Percentiles rank a stretch among this genome's conserved stretches.
These are phyloP conservation scores for Raddia distichophylla DNA, from an alignment of 176 grass and related monocot genomes.

Conservation along the genomic window DNA sequence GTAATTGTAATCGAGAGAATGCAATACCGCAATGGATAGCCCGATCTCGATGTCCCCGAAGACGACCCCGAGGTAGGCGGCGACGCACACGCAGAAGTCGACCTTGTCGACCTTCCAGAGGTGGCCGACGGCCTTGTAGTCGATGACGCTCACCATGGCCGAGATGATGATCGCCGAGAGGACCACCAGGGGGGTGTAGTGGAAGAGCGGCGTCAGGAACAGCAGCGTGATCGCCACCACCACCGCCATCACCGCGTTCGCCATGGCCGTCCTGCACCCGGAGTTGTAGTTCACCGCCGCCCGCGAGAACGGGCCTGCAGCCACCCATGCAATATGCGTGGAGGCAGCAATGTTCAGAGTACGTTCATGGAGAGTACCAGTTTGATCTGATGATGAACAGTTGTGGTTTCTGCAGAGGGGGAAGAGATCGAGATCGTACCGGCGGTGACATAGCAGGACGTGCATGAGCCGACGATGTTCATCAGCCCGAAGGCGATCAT, in stretches of 20 bases:
- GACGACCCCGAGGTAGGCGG: slow-evolving; percentile 59
- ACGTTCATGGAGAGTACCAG: not conserved
- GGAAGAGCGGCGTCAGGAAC: slow-evolving; percentile 62
- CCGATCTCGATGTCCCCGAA: slow-evolving; percentile 54
- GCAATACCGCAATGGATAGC: slow-evolving; percentile 45
- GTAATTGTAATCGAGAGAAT: not conserved
- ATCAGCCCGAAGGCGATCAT: slow-evolving; percentile 65
- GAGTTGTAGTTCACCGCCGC: slow-evolving; percentile 66
- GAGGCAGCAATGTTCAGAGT: not conserved
- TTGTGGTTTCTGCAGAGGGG: not conserved
- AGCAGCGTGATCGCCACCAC: slow-evolving; percentile 55
- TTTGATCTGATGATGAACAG: not conserved
- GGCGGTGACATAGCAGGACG: slow-evolving; percentile 61
- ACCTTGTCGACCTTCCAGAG: slow-evolving; percentile 61
- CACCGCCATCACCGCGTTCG: slow-evolving; percentile 66
- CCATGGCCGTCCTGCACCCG: slow-evolving; percentile 64
- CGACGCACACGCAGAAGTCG: slow-evolving; percentile 60
- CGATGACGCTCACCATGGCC: slow-evolving; percentile 60
- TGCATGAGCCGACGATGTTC: slow-evolving; percentile 55
- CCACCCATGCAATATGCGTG: not conserved
- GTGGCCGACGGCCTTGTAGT: slow-evolving; percentile 29
- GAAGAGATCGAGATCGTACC: not conserved
- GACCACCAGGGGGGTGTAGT: slow-evolving; percentile 56
- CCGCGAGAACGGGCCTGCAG: slow-evolving; percentile 51
- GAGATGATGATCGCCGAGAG: slow-evolving; percentile 70